Evolutionary conservation across 495 filamentous ascomycete genomes (phyloP), one percentile per base, ranked within the genome.

Genomic region (Poronia punctata): DNA sequence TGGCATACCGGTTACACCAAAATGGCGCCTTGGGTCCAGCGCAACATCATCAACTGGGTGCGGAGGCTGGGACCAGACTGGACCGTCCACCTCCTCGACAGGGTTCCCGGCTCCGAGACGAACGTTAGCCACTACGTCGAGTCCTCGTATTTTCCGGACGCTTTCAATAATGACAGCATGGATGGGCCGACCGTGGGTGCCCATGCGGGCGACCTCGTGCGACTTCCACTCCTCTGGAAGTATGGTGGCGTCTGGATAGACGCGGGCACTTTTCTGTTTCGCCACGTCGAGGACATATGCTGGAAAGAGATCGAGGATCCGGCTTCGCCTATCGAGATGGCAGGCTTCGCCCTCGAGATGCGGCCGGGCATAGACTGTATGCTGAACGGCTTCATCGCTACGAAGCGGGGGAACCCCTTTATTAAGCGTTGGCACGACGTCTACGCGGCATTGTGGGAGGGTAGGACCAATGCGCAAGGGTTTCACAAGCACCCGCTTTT

Each of bases 191-290:
- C 48, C 22, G 46, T 51, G 2, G 62, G 59, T 1, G 54, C 45
- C 3, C 65, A 67, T 35, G 46, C 47, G 10, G 56, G 53, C 1
- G 65, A 70, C 47, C 40, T 70, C 7, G 42, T 65, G 11, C 54
- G 65, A 3, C 54, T 64, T 0, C 61, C 65, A 1, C 46, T 61
- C 14, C 20, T 70, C 6, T 61, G 47, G 25, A 46, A 47, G 5
- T 54, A 68, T 38, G 67, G 62, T 0, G 61, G 67, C 6, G 45
- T 68, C 4, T 68, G 55, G 52, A 53, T 67, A 20, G 65, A 70
- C 30, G 62, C 53, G 4, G 67, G 65, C 4, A 55, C 43, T 10
- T 38, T 61, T 7, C 43, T 70, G 12, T 55, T 68, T 29, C 51
- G 61, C n/a, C 50, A 57, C 35, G 35, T 67, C 17, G 66, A 70